Conservation (phyloP, 805 yeast genomes). For the Kluyveromyces nonfermentans region DNA sequence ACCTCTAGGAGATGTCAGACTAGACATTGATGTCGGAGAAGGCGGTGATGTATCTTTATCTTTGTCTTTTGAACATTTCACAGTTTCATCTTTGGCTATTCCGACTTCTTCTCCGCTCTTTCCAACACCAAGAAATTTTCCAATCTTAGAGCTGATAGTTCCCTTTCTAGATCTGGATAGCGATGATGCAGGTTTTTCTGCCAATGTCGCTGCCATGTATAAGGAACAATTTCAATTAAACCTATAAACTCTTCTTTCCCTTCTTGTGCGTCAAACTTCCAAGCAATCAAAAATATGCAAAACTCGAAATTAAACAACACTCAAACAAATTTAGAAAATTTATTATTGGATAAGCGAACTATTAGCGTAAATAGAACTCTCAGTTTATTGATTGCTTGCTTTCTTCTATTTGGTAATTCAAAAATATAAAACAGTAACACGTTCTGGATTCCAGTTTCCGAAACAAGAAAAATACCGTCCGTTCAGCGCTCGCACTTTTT, state of each 20-base stretch:
- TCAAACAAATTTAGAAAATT: too few species aligned
- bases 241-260: background rate
- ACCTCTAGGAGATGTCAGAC: background rate
- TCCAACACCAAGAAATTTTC: constrained; percentile 7
- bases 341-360: too few species aligned
- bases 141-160: constrained; percentile 8
- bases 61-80: background rate
- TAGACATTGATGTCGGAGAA: background rate
- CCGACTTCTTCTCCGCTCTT: background rate
- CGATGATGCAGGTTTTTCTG: background rate
- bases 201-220: background rate
- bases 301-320: too few species aligned
- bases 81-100: background rate
- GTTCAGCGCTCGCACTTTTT: too few species aligned
- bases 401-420: too few species aligned
- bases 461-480: too few species aligned
- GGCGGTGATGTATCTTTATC: background rate
- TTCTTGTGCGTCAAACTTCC: background rate
- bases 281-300: too few species aligned
- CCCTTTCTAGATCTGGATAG: constrained; percentile 5
- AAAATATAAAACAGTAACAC: too few species aligned
- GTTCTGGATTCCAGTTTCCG: too few species aligned
- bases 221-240: background rate
- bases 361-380: too few species aligned
- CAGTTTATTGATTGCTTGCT: too few species aligned